phyloP scores from a whole-genome alignment of 345 rosid genomes.

The Punica granatum region DNA sequence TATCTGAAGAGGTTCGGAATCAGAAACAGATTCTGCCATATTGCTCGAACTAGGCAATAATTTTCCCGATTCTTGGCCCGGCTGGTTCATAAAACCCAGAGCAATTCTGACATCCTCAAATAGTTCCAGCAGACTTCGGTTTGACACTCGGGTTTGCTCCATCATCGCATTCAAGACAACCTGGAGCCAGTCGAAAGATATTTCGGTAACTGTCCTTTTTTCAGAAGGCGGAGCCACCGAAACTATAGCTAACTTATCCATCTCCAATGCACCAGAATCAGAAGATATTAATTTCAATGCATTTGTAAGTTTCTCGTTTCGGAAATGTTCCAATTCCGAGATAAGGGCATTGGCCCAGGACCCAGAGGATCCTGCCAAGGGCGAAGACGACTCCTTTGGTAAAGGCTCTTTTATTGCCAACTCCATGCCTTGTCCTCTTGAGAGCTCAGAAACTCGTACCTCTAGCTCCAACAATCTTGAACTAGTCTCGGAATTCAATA shows the following conservation, averaged over 20 bases:
- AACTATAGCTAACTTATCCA: conserved; percentile 78
- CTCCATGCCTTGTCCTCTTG: conserved; percentile 26
- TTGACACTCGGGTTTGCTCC: conserved; percentile 58
- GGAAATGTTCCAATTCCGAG: conserved; percentile 41
- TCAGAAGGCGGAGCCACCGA: conserved; percentile 32
- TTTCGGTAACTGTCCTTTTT: conserved; percentile 9
- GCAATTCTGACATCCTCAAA: conserved; percentile 77
- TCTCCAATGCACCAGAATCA: conserved; percentile 60
- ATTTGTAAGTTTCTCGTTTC: conserved; percentile 24
- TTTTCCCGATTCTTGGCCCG: background rate
- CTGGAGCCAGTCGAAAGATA: conserved; percentile 87
- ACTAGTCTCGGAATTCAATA: conserved; percentile 41
- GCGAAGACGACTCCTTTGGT: conserved; percentile 20
- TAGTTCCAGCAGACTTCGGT: conserved; percentile 41
- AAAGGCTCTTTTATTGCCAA: conserved; percentile 19
- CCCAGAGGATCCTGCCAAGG: conserved; percentile 44
- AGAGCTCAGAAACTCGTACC: conserved; percentile 22
- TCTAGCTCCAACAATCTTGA: conserved; percentile 40
- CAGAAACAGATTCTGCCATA: conserved; percentile 1
- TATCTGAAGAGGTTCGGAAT: conserved; percentile 21
- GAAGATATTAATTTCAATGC: conserved; percentile 24
- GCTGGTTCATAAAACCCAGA: conserved; percentile 45
- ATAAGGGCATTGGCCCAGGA: conserved; percentile 57
- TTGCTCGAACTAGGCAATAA: background rate
- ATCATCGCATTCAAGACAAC: conserved; percentile 66